Base-by-base conservation (phyloP, 192 early-diverging fungal species). In the Funneliformis geosporum region DNA sequence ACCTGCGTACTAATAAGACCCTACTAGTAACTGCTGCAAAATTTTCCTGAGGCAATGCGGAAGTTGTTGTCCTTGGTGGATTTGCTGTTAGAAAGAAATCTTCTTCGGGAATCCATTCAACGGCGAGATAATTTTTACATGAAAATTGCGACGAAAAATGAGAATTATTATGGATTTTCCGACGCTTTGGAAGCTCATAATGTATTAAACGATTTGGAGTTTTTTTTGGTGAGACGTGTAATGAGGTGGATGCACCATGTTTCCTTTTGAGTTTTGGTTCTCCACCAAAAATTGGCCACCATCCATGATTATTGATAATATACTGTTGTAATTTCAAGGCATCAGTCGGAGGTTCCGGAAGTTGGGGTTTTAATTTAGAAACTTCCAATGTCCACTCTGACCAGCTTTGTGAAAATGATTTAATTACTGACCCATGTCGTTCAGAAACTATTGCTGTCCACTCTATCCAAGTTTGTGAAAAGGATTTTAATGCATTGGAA, bases 241-340 rank as follows among this genome's bases (percentile, higher is more conserved):
- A 78, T 21, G 60, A 42, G 16, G 50, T 60, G 16, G 76, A 78
- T 27, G 64, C 25, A 27, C 18, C 39, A 33, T 25, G 27, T 67
- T 78, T 78, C 47, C 76, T 43, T 78, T 78, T 78, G n/a, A 38
- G 64, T 16, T 42, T 67, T 46, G 62, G 61, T 21, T 78, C 76
- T 27, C 76, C 76, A 18, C 76, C 76, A 78, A 78, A 78, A 44
- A 78, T 43, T 67, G 76, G 76, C 76, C 76, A 78, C 76, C 76
- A 78, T 4, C 76, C 76, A 66, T 78, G 39, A 28, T 66, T 42
- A 68, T 78, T 78, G n/a, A 78, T 47, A 38, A 78, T 78, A 67
- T 78, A 78, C 8, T 50, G 76, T 66, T 78, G 76, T 44, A 62
- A 38, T 67, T 67, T 78, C 25, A 78, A 44, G 23, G 61, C 14